These are phyloP conservation scores for Epichloe festucae DNA, from an alignment of 2,329 filamentous ascomycete species.

Conservation along the genomic window DNA sequence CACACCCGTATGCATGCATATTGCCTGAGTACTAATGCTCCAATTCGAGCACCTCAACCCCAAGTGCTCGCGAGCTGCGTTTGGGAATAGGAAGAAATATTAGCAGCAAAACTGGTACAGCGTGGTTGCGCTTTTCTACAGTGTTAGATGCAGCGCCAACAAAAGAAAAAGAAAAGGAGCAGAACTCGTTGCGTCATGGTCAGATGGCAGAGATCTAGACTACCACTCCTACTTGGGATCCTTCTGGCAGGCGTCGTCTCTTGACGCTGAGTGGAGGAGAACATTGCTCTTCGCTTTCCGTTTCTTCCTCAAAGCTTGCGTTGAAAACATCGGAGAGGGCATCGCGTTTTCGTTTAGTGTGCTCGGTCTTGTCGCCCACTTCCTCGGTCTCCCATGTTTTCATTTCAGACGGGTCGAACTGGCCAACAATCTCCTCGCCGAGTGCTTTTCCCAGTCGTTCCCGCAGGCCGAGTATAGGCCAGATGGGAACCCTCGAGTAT, in stretches of 20 bases:
- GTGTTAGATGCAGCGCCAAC: not conserved
- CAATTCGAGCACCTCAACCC: not conserved
- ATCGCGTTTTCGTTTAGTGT: conserved; percentile 22
- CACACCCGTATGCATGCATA: not conserved
- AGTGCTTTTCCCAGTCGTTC: conserved; percentile 42
- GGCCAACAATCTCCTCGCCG: conserved; percentile 36
- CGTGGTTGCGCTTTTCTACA: not conserved
- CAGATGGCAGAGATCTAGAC: conserved; percentile 8
- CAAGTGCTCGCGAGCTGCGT: not conserved
- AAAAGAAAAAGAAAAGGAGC: not conserved
- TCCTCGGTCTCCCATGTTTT: conserved; percentile 29
- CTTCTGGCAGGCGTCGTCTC: conserved; percentile 20
- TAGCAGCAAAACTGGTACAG: not conserved
- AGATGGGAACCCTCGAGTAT: conserved; percentile 36
- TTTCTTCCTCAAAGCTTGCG: conserved; percentile 27
- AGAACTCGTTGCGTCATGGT: too few relatives aligned
- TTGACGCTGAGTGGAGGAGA: conserved; percentile 16
- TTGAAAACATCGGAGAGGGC: conserved; percentile 25
- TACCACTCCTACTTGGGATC: conserved; percentile 18
- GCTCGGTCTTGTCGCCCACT: conserved; percentile 16
- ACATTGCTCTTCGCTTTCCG: conserved; percentile 21
- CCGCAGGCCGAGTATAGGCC: conserved; percentile 41
- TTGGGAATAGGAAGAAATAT: not conserved
- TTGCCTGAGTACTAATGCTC: not conserved
- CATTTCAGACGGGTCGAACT: conserved; percentile 25